Evolutionary conservation across 192 early-diverging fungal species (phyloP).

Genomic region (Jimgerdemannia flammicorona): DNA sequence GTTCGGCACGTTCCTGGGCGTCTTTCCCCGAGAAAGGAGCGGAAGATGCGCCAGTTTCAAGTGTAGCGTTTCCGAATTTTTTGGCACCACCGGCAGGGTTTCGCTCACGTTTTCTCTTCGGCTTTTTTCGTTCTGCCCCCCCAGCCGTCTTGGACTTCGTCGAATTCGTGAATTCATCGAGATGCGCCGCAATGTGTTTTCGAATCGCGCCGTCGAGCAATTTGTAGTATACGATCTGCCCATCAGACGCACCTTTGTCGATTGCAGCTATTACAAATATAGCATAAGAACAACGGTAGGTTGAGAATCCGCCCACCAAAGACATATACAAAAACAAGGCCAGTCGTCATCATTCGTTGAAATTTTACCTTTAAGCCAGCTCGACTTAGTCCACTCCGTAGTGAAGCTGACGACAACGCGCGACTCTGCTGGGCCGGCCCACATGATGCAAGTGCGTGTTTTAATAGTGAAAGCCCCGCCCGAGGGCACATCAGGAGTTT

Average conservation of each 20-base stretch:
- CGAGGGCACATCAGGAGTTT: conserved; percentile 56
- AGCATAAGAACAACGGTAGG: background rate
- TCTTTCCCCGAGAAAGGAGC: background rate
- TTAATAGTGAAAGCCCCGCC: conserved; percentile 52
- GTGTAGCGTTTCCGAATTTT: background rate
- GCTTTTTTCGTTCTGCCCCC: conserved; percentile 9
- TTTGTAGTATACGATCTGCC: conserved; percentile 37
- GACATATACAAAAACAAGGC: background rate
- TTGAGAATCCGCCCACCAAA: background rate
- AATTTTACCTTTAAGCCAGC: conserved; percentile 47
- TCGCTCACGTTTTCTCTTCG: conserved; percentile 1
- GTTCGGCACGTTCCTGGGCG: background rate
- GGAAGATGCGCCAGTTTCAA: background rate
- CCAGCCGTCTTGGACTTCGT: background rate
- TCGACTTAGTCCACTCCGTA: conserved; percentile 50
- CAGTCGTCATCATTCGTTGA: conserved; percentile 8
- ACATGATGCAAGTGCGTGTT: conserved; percentile 50
- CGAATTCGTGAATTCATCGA: conserved; percentile 24
- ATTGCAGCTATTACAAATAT: conserved; percentile 22
- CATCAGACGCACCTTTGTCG: conserved; percentile 35
- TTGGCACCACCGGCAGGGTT: background rate
- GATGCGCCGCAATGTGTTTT: conserved; percentile 38
- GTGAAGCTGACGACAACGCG: conserved; percentile 45
- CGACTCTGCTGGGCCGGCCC: conserved; percentile 37
- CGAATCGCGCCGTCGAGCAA: conserved; percentile 29